Conservation (phyloP, 805 yeast genomes). For the Saccharomycopsis lassenensis region DNA sequence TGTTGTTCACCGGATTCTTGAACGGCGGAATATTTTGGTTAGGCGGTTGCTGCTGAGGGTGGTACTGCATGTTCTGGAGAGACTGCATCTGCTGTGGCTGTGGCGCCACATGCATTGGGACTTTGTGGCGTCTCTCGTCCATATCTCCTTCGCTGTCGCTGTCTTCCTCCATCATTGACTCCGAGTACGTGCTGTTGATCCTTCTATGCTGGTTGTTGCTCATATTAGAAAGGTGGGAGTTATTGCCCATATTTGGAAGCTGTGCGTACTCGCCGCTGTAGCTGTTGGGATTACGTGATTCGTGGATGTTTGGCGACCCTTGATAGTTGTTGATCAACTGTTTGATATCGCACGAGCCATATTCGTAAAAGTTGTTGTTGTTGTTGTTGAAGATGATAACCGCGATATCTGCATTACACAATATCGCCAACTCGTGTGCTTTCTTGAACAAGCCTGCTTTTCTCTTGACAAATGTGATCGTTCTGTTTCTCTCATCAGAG, state of each 20-base stretch:
- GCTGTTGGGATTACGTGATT: constrained; percentile 52
- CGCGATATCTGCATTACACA: constrained; percentile 89
- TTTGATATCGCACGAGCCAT: constrained; percentile 56
- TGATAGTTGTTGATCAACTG: constrained; percentile 35
- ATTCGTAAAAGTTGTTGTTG: constrained; percentile 71
- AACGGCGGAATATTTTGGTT: no score
- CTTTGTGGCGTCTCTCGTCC: constrained; percentile 18
- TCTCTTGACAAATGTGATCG: constrained; percentile 83
- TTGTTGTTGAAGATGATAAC: constrained; percentile 78
- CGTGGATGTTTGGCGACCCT: constrained; percentile 31
- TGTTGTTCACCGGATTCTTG: no score
- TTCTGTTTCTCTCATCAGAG: constrained; percentile 75
- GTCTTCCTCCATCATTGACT: constrained; percentile 9
- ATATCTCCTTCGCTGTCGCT: constrained; percentile 15
- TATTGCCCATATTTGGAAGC: no score
- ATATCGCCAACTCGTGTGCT: constrained; percentile 55
- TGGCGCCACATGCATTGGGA: no score
- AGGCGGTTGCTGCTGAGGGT: no score
- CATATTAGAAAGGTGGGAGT: no score
- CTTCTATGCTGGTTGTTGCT: constrained; percentile 19
- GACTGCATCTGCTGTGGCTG: no score
- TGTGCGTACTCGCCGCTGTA: constrained; percentile 53
- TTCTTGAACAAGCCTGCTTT: constrained; percentile 85
- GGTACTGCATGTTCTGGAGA: no score
- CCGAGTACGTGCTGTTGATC: constrained; percentile 15